Conservation (phyloP, 495 filamentous ascomycete species). For the Penicillium verhagenii region DNA sequence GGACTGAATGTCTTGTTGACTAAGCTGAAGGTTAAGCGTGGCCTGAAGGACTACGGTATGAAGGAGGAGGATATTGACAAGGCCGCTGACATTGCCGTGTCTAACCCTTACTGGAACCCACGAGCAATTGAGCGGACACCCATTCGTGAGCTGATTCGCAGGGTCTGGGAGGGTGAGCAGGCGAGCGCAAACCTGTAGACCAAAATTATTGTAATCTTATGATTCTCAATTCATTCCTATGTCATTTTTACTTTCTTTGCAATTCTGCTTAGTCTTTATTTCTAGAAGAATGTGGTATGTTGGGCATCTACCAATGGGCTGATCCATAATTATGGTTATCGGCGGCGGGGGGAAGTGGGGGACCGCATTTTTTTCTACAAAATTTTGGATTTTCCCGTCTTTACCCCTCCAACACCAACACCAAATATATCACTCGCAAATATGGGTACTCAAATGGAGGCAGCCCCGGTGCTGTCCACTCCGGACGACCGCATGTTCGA, state of each 20-base stretch:
- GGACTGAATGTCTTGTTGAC: conserved; percentile 60
- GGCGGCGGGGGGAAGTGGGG: conserved; percentile 42
- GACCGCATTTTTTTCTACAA: conserved; percentile 23
- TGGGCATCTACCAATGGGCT: conserved; percentile 22
- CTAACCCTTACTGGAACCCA: conserved; percentile 67
- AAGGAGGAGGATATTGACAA: conserved; percentile 66
- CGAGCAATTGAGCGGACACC: conserved; percentile 53
- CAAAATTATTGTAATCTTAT: neutral
- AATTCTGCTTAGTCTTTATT: neutral
- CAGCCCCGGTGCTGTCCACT: conserved; percentile 81
- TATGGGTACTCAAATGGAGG: conserved; percentile 39
- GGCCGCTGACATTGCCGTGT: conserved; percentile 62
- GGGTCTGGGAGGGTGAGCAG: conserved; percentile 67
- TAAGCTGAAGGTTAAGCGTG: conserved; percentile 58
- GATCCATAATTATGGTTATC: conserved; percentile 31
- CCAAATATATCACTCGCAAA: neutral
- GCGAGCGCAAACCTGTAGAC: conserved; percentile 57
- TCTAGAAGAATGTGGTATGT: neutral
- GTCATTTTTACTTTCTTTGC: neutral
- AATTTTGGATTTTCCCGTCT: conserved; percentile 6
- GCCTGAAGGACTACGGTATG: conserved; percentile 60
- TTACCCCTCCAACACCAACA: conserved; percentile 9
- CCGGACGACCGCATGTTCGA: conserved; percentile 80
- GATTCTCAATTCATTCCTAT: neutral
- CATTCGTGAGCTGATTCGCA: conserved; percentile 62